phyloP scores from a whole-genome alignment of 805 yeast species.

The Saccharomycopsis sp. region DNA sequence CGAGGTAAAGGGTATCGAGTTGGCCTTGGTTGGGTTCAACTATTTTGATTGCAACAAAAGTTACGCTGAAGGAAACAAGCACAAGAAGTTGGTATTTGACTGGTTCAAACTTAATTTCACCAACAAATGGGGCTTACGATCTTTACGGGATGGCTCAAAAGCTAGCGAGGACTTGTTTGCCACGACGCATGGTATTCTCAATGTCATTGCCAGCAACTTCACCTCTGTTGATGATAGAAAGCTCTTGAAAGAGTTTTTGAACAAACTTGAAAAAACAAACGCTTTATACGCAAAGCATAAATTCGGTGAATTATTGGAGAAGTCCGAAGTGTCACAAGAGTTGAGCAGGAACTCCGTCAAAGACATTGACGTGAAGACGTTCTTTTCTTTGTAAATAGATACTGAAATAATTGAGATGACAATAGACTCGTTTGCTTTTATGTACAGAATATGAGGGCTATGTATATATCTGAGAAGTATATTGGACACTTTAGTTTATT shows the following conservation, averaged over 20 bases:
- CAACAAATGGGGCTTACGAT: constrained; percentile 36
- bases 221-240: constrained; percentile 36
- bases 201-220: constrained; percentile 30
- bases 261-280: neutral
- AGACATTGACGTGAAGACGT: no score
- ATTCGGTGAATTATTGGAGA: constrained; percentile 1
- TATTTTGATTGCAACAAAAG: constrained; percentile 27
- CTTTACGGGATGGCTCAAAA: constrained; percentile 38
- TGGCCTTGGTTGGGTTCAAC: constrained; percentile 47
- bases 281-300: neutral
- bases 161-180: constrained; percentile 38
- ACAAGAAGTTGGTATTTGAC: constrained; percentile 33
- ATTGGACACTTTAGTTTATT: no score
- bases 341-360: constrained; percentile 1
- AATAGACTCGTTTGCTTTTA: no score
- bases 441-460: no score
- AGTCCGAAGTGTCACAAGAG: neutral
- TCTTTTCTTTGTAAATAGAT: no score
- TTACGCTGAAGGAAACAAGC: constrained; percentile 14
- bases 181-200: constrained; percentile 36
- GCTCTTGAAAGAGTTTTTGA: constrained; percentile 26
- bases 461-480: neutral
- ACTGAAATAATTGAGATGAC: no score
- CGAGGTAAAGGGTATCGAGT: constrained; percentile 45
- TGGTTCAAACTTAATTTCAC: constrained; percentile 47